These are phyloP conservation scores for Alopecurus myosuroides DNA, from an alignment of 176 grass and related monocot genomes.

Conservation along the genomic window DNA sequence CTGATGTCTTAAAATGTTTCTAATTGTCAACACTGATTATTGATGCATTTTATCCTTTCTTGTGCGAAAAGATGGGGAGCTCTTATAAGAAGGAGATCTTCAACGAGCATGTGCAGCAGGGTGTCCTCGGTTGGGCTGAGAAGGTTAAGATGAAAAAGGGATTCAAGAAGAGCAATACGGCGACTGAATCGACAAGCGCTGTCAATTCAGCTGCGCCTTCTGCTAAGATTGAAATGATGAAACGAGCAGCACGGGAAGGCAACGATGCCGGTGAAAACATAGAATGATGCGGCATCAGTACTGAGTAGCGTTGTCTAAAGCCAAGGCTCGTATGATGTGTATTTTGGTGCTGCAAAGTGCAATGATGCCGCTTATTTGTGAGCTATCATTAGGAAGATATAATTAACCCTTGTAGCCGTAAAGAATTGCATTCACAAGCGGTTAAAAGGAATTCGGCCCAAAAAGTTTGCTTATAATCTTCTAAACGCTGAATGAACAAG, in stretches of 20 bases:
- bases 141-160: conserved; percentile 54
- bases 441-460: background rate
- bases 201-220: conserved; percentile 5
- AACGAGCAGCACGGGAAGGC: background rate
- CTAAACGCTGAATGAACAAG: background rate
- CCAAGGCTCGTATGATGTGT: background rate
- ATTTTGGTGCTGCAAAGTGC: background rate
- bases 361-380: background rate
- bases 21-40: background rate
- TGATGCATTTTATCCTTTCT: conserved; percentile 11
- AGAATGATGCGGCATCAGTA: background rate
- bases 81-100: conserved; percentile 85
- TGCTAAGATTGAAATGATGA: conserved; percentile 30
- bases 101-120: conserved; percentile 70
- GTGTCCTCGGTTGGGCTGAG: conserved; percentile 61
- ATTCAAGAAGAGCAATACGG: conserved; percentile 3
- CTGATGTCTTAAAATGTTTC: background rate
- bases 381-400: background rate
- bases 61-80: conserved; percentile 73
- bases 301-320: background rate
- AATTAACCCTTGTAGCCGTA: background rate
- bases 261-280: background rate
- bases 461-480: background rate
- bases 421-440: background rate
- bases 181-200: background rate